Base-by-base conservation (phyloP, 176 grass and related monocot species). In the Oryza officinalis region DNA sequence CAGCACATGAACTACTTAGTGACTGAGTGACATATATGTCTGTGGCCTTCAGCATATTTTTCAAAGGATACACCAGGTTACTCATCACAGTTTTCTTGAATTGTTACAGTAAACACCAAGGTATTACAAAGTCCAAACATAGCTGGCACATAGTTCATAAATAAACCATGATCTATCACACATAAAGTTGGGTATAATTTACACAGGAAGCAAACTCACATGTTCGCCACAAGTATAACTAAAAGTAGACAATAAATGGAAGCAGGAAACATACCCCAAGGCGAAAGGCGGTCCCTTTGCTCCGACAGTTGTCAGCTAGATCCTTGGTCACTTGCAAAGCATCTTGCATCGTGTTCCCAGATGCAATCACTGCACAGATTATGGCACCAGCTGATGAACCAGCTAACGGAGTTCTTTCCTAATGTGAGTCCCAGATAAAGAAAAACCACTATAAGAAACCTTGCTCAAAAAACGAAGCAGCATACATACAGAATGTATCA, bases 351-450 rank as follows among this genome's bases (percentile, higher is more conserved):
- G 89, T 90, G 15, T 95, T 88, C 46, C 91, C 92, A 9, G 89
- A 98, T 76, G 95, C 95, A 88, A 98, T 90, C 40, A 98, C 92
- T n/a, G 89, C 95, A 94, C 92, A 98, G 37, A 98, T 86, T 91
- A 98, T 93, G 6, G 95, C 95, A 81, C 95, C 95, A 90, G 95
- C 95, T 86, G 95, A 98, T 70, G 95, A 94, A 67, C 92, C 96
- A 86, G 96, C 92, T 86, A 98, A 89, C 75, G 92, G 92, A 25
- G 96, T 98, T 69, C 57, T 95, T 86, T 98, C 96, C 96, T 98
- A 82, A 78, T 77, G 63, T 30, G 82, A 6, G 18, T 81, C 28
- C 33, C 10, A 5, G 27, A 66, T 71, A 82, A 65, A 14, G 38
- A 76, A 86, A 37, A 86, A 37, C 3, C 15, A 14, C 64, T 60